Conservation (phyloP, 2,329 filamentous ascomycete species). For the Venturia carpophila region DNA sequence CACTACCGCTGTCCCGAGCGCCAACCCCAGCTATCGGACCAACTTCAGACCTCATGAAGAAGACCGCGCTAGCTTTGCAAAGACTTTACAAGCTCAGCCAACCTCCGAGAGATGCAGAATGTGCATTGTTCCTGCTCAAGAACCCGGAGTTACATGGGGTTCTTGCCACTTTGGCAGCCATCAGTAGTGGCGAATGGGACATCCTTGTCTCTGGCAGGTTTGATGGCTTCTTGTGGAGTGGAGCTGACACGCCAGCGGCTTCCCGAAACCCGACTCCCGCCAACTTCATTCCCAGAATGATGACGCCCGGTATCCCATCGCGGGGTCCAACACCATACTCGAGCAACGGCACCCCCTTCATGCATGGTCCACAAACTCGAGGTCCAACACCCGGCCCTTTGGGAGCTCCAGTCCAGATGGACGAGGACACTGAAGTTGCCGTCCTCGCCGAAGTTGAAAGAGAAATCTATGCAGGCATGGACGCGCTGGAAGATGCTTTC, state of each 20-base stretch:
- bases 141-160: slow-evolving; percentile 77
- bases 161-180: slow-evolving; percentile 76
- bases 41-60: slow-evolving; percentile 60
- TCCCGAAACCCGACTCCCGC: slow-evolving; percentile 16
- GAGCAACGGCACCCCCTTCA: background rate
- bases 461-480: slow-evolving; percentile 91
- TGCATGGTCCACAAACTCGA: slow-evolving; percentile 25
- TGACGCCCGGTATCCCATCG: slow-evolving; percentile 29
- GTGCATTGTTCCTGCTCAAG: slow-evolving; percentile 76
- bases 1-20: slow-evolving; percentile 48
- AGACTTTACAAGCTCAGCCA: slow-evolving; percentile 70
- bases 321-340: slow-evolving; percentile 41
- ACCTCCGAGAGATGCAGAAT: slow-evolving; percentile 75
- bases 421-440: slow-evolving; percentile 89
- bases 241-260: slow-evolving; percentile 59
- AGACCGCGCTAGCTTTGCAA: slow-evolving; percentile 71
- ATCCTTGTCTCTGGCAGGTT: slow-evolving; percentile 90
- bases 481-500: slow-evolving; percentile 87
- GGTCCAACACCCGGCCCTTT: slow-evolving; percentile 31
- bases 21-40: slow-evolving; percentile 57
- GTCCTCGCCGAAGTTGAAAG: slow-evolving; percentile 85
- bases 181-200: slow-evolving; percentile 92
- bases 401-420: slow-evolving; percentile 73
- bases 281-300: slow-evolving; percentile 4
- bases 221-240: slow-evolving; percentile 91